phyloP scores from a whole-genome alignment of 257 asterid species.

The Misopates orontium region DNA sequence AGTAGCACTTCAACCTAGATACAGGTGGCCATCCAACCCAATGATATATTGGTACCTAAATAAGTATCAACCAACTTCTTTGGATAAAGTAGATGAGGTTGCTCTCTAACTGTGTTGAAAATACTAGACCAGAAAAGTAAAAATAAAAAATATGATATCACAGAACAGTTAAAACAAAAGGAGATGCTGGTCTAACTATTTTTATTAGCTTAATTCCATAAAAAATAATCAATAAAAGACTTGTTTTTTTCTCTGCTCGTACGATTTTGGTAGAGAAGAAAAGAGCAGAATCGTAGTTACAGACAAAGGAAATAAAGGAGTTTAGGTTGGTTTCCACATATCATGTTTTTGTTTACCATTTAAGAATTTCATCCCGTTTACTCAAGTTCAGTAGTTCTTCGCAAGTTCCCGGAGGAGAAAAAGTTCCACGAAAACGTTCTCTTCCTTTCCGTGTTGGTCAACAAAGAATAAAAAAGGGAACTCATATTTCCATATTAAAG shows the following conservation, averaged over 20 bases:
- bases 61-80: neutral
- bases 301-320: neutral
- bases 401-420: neutral
- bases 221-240: neutral
- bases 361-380: neutral
- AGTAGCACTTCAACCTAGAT: neutral
- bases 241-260: neutral
- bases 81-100: neutral
- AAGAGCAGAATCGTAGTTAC: neutral
- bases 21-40: neutral
- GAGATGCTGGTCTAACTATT: neutral
- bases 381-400: neutral
- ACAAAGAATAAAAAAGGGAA: neutral
- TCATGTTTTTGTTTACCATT: too few relatives aligned
- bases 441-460: neutral
- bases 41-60: neutral
- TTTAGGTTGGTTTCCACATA: neutral
- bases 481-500: neutral
- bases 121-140: too few relatives aligned
- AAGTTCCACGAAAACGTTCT: neutral
- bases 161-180: neutral
- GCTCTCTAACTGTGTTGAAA: too few relatives aligned
- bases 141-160: too few relatives aligned
- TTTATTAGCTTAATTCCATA: neutral
- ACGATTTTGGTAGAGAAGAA: neutral